Conservation (phyloP, 805 yeast genomes). For the Middelhovenomyces tepae region DNA sequence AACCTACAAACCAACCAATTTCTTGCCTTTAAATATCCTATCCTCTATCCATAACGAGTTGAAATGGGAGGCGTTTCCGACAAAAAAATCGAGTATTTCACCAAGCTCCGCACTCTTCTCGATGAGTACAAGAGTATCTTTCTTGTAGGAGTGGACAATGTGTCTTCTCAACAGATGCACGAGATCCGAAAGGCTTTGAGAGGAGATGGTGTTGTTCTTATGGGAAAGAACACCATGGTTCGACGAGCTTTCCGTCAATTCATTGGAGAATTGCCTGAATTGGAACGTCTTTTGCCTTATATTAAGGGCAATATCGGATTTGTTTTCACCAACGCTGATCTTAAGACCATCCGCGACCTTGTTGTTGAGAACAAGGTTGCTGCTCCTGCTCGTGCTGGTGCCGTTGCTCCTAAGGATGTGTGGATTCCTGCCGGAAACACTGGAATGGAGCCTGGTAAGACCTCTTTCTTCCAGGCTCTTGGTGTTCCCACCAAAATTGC, state of each 20-base stretch:
- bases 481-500: constrained; percentile 99
- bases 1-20: too few relatives aligned
- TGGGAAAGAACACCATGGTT: constrained; percentile 99
- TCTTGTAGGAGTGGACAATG: constrained; percentile 99
- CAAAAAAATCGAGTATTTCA: constrained; percentile 91
- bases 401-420: constrained; percentile 96
- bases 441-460: constrained; percentile 99
- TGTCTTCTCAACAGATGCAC: constrained; percentile 99
- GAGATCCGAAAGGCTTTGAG: constrained; percentile 97
- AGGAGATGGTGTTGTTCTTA: constrained; percentile 87
- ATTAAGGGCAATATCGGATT: constrained; percentile 99
- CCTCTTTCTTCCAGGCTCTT: constrained; percentile 99
- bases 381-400: constrained; percentile 99
- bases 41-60: constrained; percentile 42
- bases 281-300: constrained; percentile 88
- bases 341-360: constrained; percentile 84
- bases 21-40: constrained; percentile 32
- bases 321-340: constrained; percentile 96
- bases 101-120: constrained; percentile 88
- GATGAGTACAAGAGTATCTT: constrained; percentile 97
- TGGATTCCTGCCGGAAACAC: constrained; percentile 99
- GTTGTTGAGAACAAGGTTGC: constrained; percentile 91
- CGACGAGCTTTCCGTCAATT: constrained; percentile 99
- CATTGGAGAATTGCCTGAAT: constrained; percentile 89
- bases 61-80: constrained; percentile 99